These are phyloP conservation scores for Hymenoscyphus salicellus DNA, from an alignment of 2,329 filamentous ascomycete species.

Conservation along the genomic window DNA sequence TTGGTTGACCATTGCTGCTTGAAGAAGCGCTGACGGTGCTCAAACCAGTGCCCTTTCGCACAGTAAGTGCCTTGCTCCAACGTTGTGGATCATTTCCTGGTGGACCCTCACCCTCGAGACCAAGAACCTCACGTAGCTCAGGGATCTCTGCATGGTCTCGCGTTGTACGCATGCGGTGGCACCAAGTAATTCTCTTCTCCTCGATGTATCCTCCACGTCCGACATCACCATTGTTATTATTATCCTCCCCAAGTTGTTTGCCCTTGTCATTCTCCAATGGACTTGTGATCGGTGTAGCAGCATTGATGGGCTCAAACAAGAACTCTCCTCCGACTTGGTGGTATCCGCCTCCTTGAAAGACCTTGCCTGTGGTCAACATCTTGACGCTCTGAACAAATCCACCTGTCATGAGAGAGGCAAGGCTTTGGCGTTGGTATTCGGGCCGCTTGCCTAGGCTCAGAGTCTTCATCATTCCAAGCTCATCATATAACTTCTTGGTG, in stretches of 20 bases:
- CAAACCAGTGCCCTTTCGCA: slow-evolving; percentile 42
- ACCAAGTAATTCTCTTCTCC: slow-evolving; percentile 69
- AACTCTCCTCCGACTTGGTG: slow-evolving; percentile 49
- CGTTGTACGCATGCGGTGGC: slow-evolving; percentile 76
- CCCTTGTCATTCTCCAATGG: slow-evolving; percentile 11
- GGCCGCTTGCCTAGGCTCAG: slow-evolving; percentile 47
- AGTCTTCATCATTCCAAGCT: slow-evolving; percentile 52
- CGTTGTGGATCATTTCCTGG: slow-evolving; percentile 42
- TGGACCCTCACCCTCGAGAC: slow-evolving; percentile 46
- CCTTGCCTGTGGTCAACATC: slow-evolving; percentile 39
- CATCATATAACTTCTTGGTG: slow-evolving; percentile 49
- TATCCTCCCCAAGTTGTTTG: slow-evolving; percentile 16
- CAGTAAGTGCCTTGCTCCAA: slow-evolving; percentile 46
- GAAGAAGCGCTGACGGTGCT: background rate
- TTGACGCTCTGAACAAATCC: slow-evolving; percentile 46
- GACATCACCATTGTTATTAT: slow-evolving; percentile 18
- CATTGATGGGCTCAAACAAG: slow-evolving; percentile 35
- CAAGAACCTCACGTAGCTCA: slow-evolving; percentile 62
- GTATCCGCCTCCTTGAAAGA: slow-evolving; percentile 49
- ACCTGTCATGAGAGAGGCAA: slow-evolving; percentile 38
- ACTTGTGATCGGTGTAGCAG: slow-evolving; percentile 22
- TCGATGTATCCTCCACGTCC: slow-evolving; percentile 35
- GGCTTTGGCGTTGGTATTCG: slow-evolving; percentile 46
- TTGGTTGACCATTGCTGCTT: background rate
- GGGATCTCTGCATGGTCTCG: slow-evolving; percentile 72